phyloP scores from a whole-genome alignment of 768 basidiomycete genomes.

The Auriscalpium vulgare region DNA sequence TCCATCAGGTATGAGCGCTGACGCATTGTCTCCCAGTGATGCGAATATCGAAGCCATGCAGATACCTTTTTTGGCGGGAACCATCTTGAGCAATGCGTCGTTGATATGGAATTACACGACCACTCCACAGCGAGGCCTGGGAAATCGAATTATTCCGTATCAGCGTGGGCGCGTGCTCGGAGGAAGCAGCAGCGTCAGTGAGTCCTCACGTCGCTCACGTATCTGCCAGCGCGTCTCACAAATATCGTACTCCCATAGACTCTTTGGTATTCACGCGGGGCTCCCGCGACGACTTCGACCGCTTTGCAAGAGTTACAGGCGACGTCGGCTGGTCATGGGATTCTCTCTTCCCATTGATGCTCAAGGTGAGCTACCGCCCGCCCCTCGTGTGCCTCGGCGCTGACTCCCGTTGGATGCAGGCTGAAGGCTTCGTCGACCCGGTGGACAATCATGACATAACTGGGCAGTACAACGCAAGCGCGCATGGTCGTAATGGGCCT shows the following conservation, averaged over 20 bases:
- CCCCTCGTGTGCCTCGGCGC: background rate
- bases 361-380: background rate
- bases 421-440: constrained; percentile 10
- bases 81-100: background rate
- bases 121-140: constrained; percentile 15
- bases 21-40: no score
- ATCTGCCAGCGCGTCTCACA: background rate
- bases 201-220: background rate
- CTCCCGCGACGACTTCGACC: constrained; percentile 6
- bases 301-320: constrained; percentile 1
- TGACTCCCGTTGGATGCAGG: background rate
- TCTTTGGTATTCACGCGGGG: constrained; percentile 9
- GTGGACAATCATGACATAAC: constrained; percentile 6
- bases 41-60: no score
- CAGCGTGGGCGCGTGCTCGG: constrained; percentile 15
- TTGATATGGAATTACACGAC: constrained; percentile 25
- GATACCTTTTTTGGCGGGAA: no score
- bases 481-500: constrained; percentile 8
- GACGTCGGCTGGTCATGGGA: constrained; percentile 11
- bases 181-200: constrained; percentile 21
- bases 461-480: constrained; percentile 2
- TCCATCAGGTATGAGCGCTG: no score
- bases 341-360: background rate
- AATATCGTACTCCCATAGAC: background rate
- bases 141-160: constrained; percentile 14